Evolutionary conservation across 371 early-diverging fungal genomes (phyloP).

Genomic region (Blakeslea trispora): DNA sequence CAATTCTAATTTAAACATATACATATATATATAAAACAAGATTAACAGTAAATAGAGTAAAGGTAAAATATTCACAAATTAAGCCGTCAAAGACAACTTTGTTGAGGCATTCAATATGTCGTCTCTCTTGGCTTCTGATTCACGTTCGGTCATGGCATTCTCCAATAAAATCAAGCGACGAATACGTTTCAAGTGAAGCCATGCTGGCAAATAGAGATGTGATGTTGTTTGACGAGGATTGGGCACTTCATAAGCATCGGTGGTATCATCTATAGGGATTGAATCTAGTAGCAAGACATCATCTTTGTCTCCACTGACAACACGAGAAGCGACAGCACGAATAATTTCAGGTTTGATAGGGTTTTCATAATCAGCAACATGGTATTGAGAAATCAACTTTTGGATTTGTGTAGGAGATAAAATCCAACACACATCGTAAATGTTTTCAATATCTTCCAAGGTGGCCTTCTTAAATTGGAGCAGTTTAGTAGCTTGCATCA

Average conservation of each 20-base stretch:
- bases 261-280: slow-evolving; percentile 66
- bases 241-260: slow-evolving; percentile 51
- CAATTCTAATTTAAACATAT: too few relatives aligned
- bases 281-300: slow-evolving; percentile 86
- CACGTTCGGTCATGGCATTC: slow-evolving; percentile 5
- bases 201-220: slow-evolving; percentile 54
- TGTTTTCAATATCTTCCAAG: slow-evolving; percentile 88
- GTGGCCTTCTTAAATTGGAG: slow-evolving; percentile 92
- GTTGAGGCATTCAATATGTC: slow-evolving; percentile 14
- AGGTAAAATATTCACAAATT: background rate
- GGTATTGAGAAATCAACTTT: slow-evolving; percentile 86
- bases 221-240: slow-evolving; percentile 47
- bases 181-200: slow-evolving; percentile 31
- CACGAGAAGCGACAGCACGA: slow-evolving; percentile 81
- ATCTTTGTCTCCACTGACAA: slow-evolving; percentile 76
- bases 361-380: slow-evolving; percentile 78
- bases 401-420: slow-evolving; percentile 94
- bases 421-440: slow-evolving; percentile 95
- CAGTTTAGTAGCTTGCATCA: slow-evolving; percentile 93
- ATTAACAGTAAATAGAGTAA: too few relatives aligned
- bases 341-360: slow-evolving; percentile 84
- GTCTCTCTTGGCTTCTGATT: slow-evolving; percentile 23
- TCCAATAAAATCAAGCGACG: slow-evolving; percentile 19
- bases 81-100: background rate
- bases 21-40: too few relatives aligned